Evolutionary conservation across 805 yeast genomes (phyloP).

Genomic region (Candida ovalis): DNA sequence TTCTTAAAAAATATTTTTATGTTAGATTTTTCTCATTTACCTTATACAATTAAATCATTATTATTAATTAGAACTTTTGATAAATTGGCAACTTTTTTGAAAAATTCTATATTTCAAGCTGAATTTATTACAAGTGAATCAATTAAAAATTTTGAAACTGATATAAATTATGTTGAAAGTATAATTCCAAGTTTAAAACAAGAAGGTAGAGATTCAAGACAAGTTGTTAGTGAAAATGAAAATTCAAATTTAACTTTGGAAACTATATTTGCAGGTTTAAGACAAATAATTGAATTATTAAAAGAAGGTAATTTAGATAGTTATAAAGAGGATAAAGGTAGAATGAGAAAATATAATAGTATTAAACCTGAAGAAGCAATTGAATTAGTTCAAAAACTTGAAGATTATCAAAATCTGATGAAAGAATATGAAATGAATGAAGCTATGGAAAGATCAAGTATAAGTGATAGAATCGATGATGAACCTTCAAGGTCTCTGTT

Average conservation of each 20-base stretch:
- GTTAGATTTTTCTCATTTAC: constrained; percentile 78
- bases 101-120: constrained; percentile 51
- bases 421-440: constrained; percentile 8
- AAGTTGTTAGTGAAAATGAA: constrained; percentile 11
- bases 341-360: constrained; percentile 69
- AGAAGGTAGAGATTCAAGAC: constrained; percentile 14
- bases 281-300: constrained; percentile 75
- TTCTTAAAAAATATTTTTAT: constrained; percentile 82
- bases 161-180: constrained; percentile 70
- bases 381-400: constrained; percentile 52
- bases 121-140: constrained; percentile 61
- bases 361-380: constrained; percentile 71
- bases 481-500: constrained; percentile 23
- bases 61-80: constrained; percentile 87
- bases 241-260: constrained; percentile 46
- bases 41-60: constrained; percentile 69
- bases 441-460: not conserved
- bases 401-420: constrained; percentile 24
- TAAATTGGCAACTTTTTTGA: constrained; percentile 68
- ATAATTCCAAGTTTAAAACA: constrained; percentile 39
- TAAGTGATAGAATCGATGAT: constrained; percentile 9
- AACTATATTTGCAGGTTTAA: constrained; percentile 71
- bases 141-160: constrained; percentile 69
- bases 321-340: constrained; percentile 50
- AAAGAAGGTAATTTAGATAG: constrained; percentile 60